Evolutionary conservation across 148 eudicot species (phyloP).

Genomic region (Rhododendron mucronatum): DNA sequence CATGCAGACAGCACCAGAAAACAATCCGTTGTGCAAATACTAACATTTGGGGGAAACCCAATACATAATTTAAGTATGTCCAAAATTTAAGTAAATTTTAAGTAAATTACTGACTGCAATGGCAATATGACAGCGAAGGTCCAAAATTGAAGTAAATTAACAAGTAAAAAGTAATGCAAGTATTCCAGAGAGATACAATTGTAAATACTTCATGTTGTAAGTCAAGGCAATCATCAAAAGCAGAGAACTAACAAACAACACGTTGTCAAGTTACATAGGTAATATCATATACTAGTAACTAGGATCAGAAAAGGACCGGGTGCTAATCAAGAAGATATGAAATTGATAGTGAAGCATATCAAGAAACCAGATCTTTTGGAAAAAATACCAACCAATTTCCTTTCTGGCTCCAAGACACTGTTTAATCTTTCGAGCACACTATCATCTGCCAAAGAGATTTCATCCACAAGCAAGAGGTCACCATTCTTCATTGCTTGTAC

Average conservation of each 20-base stretch:
- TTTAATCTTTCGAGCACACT: slow-evolving; percentile 94
- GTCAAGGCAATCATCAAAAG: not conserved
- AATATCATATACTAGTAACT: not conserved
- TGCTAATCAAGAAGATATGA: not conserved
- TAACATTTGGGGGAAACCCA: not conserved
- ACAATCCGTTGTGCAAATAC: not conserved
- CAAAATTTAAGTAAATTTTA: too few species aligned
- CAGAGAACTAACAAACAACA: not conserved
- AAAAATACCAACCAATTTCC: slow-evolving; percentile 68
- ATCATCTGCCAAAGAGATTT: slow-evolving; percentile 97
- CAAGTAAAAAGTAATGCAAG: not conserved
- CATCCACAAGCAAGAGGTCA: slow-evolving; percentile 88
- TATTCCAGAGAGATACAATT: not conserved
- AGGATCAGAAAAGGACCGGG: not conserved
- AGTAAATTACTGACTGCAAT: not conserved
- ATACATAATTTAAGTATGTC: not conserved
- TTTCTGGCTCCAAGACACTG: slow-evolving; percentile 96
- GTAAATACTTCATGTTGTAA: not conserved
- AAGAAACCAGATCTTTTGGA: not conserved
- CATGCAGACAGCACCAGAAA: not conserved
- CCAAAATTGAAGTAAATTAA: not conserved
- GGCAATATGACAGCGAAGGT: not conserved
- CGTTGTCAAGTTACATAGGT: not conserved
- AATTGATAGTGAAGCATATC: not conserved
- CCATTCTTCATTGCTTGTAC: slow-evolving; percentile 92